These are phyloP conservation scores for Suhomyces xylopsoci DNA, from an alignment of 805 yeast species.

Conservation along the genomic window DNA sequence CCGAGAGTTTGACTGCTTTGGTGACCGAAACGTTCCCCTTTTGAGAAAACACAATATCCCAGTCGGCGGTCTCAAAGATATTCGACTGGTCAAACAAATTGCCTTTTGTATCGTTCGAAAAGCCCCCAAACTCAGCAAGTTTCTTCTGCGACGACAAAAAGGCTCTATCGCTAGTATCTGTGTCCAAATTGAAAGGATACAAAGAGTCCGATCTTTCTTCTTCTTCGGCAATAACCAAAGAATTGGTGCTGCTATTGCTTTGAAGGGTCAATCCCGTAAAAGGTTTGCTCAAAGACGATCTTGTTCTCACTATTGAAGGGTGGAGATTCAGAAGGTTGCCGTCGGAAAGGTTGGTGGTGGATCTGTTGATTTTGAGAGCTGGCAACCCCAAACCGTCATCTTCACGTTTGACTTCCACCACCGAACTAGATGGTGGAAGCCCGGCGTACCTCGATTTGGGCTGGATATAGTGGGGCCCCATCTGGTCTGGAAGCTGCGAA, in stretches of 20 bases:
- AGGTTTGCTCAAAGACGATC: constrained; percentile 16
- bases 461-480: constrained; percentile 37
- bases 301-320: constrained; percentile 8
- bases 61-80: constrained; percentile 59
- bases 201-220: constrained; percentile 14
- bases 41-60: constrained; percentile 66
- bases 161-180: constrained; percentile 6
- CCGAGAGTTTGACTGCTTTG: constrained; percentile 73
- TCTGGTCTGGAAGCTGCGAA: constrained; percentile 17
- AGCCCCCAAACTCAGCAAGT: constrained; percentile 70
- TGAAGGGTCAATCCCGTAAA: constrained; percentile 18
- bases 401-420: constrained; percentile 32
- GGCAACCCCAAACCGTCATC: constrained; percentile 34
- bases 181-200: neutral
- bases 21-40: constrained; percentile 87
- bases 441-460: constrained; percentile 42
- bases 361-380: constrained; percentile 33
- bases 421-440: constrained; percentile 21
- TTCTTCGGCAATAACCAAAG: constrained; percentile 31
- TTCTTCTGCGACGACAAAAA: constrained; percentile 20
- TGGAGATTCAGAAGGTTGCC: constrained; percentile 5
- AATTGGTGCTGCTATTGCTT: constrained; percentile 26
- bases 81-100: constrained; percentile 39
- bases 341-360: constrained; percentile 19
- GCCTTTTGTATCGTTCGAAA: constrained; percentile 52